Conservation (phyloP, 208 protist species). For the Leishmania aethiopica region DNA sequence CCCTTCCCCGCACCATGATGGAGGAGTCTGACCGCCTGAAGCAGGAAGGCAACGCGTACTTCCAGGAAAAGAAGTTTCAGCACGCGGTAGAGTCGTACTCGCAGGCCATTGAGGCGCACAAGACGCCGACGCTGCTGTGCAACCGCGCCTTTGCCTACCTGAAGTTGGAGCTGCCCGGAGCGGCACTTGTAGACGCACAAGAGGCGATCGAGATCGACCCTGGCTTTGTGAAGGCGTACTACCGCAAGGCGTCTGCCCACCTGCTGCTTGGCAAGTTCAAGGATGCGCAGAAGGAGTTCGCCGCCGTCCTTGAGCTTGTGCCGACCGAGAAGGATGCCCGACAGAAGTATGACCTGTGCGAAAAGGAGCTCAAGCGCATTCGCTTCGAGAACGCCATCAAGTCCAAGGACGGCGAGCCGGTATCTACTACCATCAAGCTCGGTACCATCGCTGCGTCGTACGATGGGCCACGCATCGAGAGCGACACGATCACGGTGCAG, state of each 20-base stretch:
- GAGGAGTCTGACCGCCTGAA: slow-evolving; percentile 72
- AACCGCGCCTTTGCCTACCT: slow-evolving; percentile 96
- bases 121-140: slow-evolving; percentile 84
- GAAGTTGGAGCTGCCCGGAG: slow-evolving; percentile 91
- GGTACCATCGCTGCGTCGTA: slow-evolving; percentile 68
- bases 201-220: slow-evolving; percentile 92
- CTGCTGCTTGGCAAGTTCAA: slow-evolving; percentile 96
- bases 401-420: slow-evolving; percentile 70
- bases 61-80: slow-evolving; percentile 89
- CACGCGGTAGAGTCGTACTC: slow-evolving; percentile 93
- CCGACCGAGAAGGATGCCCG: slow-evolving; percentile 92
- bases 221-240: slow-evolving; percentile 97
- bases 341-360: slow-evolving; percentile 92
- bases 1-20: slow-evolving; percentile 10
- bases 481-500: slow-evolving; percentile 68
- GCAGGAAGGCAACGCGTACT: slow-evolving; percentile 84
- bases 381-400: slow-evolving; percentile 96
- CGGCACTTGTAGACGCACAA: slow-evolving; percentile 93
- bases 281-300: slow-evolving; percentile 94
- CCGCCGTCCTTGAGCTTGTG: slow-evolving; percentile 84
- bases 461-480: slow-evolving; percentile 73
- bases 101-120: slow-evolving; percentile 83
- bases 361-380: slow-evolving; percentile 93
- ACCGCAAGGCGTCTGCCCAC: slow-evolving; percentile 95
- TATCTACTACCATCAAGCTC: slow-evolving; percentile 79